Base-by-base conservation (phyloP, 257 asterid species). In the Solanum piurae region DNA sequence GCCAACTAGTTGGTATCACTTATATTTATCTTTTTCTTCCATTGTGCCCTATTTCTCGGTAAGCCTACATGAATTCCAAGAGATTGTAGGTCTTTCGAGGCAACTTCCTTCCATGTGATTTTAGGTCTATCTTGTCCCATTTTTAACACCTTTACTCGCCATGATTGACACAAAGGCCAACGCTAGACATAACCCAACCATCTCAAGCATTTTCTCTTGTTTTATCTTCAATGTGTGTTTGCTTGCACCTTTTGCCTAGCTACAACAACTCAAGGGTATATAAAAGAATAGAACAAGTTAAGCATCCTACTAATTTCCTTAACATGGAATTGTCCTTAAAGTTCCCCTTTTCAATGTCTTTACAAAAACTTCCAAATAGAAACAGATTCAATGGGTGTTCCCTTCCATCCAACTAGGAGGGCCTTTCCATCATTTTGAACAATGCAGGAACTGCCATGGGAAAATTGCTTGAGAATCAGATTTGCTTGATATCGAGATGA, bases 361-460 rank as follows among this genome's bases (percentile, higher is more conserved):
- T 85, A 85, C 27, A 42, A 85, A 11, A 85, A 66, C 66, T 85
- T 88, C 90, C 90, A 88, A 44, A 76, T 33, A 3, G 88, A 75
- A 76, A 88, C 38, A 60, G 88, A 88, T 60, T 85, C 83, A 25
- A 88, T 23, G 31, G 88, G 55, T 60, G 86, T 88, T 86, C 90
- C 90, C 69, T 88, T 88, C 90, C 90, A 88, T 42, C 85, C 90
- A 21, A 86, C 55, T 36, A 86, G 79, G 66, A 88, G 87, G 12
- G 88, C 72, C 66, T 86, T 83, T 11, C 87, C 90, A 21, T 86
- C 77, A 25, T 46, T 79, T 44, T 88, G 87, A 60, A 86, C 62
- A 5, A 58, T 77, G 88, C 87, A 86, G 8, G 87, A 88, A 86
- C 86, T 88, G 20, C 88, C 88, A 86, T 62, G 44, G 9, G 83